Evolutionary conservation across 192 early-diverging fungal genomes (phyloP).

Genomic region (Gaertneriomyces semiglobifer): DNA sequence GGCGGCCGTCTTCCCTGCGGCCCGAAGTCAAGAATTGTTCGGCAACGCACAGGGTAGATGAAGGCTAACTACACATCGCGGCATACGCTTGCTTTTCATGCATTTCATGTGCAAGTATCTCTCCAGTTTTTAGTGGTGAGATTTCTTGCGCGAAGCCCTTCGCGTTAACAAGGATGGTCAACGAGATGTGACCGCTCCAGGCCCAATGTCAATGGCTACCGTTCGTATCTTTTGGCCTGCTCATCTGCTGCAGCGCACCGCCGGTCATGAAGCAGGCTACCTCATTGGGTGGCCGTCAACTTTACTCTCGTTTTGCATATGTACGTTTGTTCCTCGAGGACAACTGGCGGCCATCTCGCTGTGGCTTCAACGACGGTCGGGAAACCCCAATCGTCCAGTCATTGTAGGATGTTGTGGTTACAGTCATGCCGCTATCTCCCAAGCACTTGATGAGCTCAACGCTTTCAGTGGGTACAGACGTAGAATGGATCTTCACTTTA

Average conservation of each 20-base stretch:
- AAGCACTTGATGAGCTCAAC: not conserved
- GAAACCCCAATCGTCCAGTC: not conserved
- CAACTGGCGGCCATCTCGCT: not conserved
- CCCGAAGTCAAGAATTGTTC: too few relatives aligned
- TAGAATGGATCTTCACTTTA: not conserved
- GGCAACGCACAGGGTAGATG: too few relatives aligned
- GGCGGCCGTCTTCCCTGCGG: too few relatives aligned
- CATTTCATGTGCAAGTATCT: too few relatives aligned
- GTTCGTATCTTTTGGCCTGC: constrained; percentile 9
- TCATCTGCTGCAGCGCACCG: not conserved
- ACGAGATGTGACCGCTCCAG: too few relatives aligned
- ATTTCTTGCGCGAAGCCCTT: too few relatives aligned
- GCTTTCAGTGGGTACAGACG: constrained; percentile 2
- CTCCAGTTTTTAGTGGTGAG: too few relatives aligned
- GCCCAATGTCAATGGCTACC: too few relatives aligned
- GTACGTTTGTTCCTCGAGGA: constrained; percentile 1
- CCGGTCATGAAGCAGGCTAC: not conserved
- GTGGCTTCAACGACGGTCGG: not conserved
- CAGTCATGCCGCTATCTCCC: not conserved
- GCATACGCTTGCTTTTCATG: too few relatives aligned
- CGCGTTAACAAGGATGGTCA: too few relatives aligned
- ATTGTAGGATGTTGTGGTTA: constrained; percentile 5
- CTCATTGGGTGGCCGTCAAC: not conserved
- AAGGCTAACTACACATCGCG: too few relatives aligned
- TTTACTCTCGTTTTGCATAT: not conserved